These are phyloP conservation scores for Epicoccum nigrum DNA, from an alignment of 2,329 filamentous ascomycete genomes.

Conservation along the genomic window DNA sequence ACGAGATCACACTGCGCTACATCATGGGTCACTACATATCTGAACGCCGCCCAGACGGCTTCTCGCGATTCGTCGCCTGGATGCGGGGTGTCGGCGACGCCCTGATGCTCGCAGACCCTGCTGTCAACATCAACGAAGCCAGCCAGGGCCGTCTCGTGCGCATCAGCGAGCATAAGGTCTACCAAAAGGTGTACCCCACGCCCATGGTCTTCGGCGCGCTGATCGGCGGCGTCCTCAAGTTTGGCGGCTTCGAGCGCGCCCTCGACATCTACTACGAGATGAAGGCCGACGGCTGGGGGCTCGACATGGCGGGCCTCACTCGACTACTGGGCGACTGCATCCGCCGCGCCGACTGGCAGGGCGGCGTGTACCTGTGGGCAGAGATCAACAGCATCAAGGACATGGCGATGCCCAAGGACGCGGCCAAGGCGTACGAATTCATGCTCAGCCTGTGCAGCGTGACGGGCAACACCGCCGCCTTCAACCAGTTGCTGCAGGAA, in stretches of 20 bases:
- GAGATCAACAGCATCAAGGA: slow-evolving; percentile 47
- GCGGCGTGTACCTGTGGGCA: slow-evolving; percentile 49
- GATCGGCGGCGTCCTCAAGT: slow-evolving; percentile 51
- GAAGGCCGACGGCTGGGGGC: slow-evolving; percentile 54
- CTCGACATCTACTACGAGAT: slow-evolving; percentile 51
- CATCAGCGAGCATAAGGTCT: slow-evolving; percentile 36
- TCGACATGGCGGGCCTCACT: slow-evolving; percentile 48
- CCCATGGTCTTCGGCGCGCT: slow-evolving; percentile 53
- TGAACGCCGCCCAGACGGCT: slow-evolving; percentile 39
- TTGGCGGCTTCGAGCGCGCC: slow-evolving; percentile 53
- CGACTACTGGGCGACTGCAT: slow-evolving; percentile 52
- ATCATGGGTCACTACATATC: slow-evolving; percentile 51
- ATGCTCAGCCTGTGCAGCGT: slow-evolving; percentile 44
- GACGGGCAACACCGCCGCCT: slow-evolving; percentile 38
- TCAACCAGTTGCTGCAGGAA: slow-evolving; percentile 42
- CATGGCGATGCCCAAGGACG: slow-evolving; percentile 25
- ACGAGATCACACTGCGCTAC: slow-evolving; percentile 52
- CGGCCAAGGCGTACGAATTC: slow-evolving; percentile 38
- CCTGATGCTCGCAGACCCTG: slow-evolving; percentile 50
- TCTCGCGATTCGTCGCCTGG: slow-evolving; percentile 47
- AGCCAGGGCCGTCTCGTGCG: slow-evolving; percentile 35
- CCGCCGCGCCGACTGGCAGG: slow-evolving; percentile 44
- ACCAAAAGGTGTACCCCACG: slow-evolving; percentile 53
- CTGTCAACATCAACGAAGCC: slow-evolving; percentile 45
- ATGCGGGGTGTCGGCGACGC: slow-evolving; percentile 51